Conservation (phyloP, 148 eudicot genomes). For the Chenopodium formosanum region DNA sequence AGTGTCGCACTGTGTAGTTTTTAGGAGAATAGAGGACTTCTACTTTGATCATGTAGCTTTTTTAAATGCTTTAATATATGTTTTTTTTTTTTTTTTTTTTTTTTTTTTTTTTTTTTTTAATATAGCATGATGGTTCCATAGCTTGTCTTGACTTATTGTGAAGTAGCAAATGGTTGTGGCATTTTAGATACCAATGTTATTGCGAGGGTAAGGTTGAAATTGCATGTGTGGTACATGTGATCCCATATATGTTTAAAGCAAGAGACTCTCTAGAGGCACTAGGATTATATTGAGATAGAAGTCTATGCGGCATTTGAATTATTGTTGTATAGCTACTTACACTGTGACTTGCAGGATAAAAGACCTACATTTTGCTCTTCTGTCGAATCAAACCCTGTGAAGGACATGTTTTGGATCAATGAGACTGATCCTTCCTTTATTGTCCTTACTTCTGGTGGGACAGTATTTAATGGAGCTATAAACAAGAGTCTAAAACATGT, state of each 20-base stretch:
- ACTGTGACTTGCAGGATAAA: conserved; percentile 44
- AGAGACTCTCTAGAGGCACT: background rate
- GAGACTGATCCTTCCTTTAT: conserved; percentile 44
- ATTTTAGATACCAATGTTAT: background rate
- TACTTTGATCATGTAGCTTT: background rate
- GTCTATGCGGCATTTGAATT: background rate
- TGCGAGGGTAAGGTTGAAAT: background rate
- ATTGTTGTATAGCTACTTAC: conserved; percentile 3
- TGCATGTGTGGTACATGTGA: background rate
- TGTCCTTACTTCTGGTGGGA: conserved; percentile 56
- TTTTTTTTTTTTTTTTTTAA: background rate
- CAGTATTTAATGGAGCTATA: conserved; percentile 55
- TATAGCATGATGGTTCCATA: background rate
- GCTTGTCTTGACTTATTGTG: background rate
- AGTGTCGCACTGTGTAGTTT: background rate
- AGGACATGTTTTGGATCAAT: conserved; percentile 75
- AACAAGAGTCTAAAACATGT: conserved; percentile 40
- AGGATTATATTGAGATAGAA: background rate
- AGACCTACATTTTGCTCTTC: conserved; percentile 54
- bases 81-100: background rate
- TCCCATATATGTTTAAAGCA: background rate
- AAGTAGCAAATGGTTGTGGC: background rate
- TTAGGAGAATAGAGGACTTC: background rate
- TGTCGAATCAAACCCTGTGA: conserved; percentile 54
- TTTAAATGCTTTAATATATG: background rate